Evolutionary conservation across 23 red algal species (phyloP).

Genomic region (Cyanidiococcus yangmingshanensis): DNA sequence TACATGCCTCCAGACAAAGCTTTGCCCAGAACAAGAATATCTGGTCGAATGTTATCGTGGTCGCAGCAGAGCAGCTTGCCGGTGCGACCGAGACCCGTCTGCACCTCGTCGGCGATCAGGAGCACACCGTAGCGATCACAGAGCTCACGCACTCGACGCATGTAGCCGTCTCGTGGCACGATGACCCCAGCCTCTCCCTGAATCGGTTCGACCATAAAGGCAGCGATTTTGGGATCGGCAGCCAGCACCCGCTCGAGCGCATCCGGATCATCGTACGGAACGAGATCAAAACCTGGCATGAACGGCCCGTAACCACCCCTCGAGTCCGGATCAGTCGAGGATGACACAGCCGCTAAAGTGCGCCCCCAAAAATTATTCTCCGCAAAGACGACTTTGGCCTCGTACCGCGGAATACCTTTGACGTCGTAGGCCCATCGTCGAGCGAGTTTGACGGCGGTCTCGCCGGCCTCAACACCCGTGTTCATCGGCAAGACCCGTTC

Average conservation of each 20-base stretch:
- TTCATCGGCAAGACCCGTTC: conserved; percentile 87
- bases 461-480: conserved; percentile 86
- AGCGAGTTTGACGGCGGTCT: conserved; percentile 93
- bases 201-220: conserved; percentile 97
- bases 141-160: conserved; percentile 42
- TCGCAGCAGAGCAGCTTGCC: conserved; percentile 66
- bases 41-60: conserved; percentile 65
- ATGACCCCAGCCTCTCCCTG: conserved; percentile 97
- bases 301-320: conserved; percentile 81
- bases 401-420: conserved; percentile 61
- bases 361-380: conserved; percentile 88
- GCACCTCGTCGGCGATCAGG: conserved; percentile 95
- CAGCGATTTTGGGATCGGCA: conserved; percentile 56
- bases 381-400: conserved; percentile 64
- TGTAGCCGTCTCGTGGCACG: conserved; percentile 66
- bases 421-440: conserved; percentile 89
- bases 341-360: conserved; percentile 66
- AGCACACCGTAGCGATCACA: conserved; percentile 71
- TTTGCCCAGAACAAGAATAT: conserved; percentile 92
- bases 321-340: conserved; percentile 46
- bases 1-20: conserved; percentile 80
- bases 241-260: conserved; percentile 46
- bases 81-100: conserved; percentile 79
- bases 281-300: conserved; percentile 57
- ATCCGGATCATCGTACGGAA: conserved; percentile 61